A percentile compares a stretch with the other conserved stretches of the same genome.
These are phyloP conservation scores for Tylopilus intermedius DNA, from an alignment of 768 basidiomycete species.

Conservation along the genomic window DNA sequence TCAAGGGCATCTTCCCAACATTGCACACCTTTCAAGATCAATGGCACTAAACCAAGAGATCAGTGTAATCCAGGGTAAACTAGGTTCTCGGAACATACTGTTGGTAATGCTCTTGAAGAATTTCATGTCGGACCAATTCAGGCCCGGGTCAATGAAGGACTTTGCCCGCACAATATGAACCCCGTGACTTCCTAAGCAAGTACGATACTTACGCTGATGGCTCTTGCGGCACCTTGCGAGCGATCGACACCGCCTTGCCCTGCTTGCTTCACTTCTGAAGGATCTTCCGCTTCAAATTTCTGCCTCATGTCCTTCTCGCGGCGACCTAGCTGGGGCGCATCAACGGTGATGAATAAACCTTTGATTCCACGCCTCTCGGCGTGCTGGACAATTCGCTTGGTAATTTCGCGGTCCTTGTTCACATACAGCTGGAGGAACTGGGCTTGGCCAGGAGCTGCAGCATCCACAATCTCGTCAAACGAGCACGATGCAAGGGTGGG, in stretches of 20 bases:
- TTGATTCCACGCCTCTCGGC: conserved; percentile 90
- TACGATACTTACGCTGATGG: conserved; percentile 68
- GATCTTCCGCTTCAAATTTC: conserved; percentile 80
- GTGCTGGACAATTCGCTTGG: conserved; percentile 81
- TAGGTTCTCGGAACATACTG: conserved; percentile 33
- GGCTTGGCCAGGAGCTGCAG: conserved; percentile 68
- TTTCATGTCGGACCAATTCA: conserved; percentile 65
- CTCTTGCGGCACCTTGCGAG: conserved; percentile 88
- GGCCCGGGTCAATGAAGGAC: conserved; percentile 91
- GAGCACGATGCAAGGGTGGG: conserved; percentile 94
- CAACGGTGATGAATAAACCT: conserved; percentile 94
- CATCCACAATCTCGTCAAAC: conserved; percentile 93
- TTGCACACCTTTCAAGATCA: conserved; percentile 88
- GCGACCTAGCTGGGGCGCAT: conserved; percentile 92
- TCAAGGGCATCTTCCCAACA: conserved; percentile 85
- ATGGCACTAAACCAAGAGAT: conserved; percentile 58
- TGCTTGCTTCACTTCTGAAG: conserved; percentile 40
- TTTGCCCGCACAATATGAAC: conserved; percentile 24
- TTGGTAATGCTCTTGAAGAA: conserved; percentile 78
- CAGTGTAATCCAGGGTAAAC: not conserved
- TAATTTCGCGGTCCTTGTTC: conserved; percentile 83
- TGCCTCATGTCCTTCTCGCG: conserved; percentile 96
- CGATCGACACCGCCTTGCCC: conserved; percentile 58
- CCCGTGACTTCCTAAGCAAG: not conserved
- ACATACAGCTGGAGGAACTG: conserved; percentile 90